Base-by-base conservation (phyloP, 2,329 filamentous ascomycete species). In the Biscogniauxia mediterranea region DNA sequence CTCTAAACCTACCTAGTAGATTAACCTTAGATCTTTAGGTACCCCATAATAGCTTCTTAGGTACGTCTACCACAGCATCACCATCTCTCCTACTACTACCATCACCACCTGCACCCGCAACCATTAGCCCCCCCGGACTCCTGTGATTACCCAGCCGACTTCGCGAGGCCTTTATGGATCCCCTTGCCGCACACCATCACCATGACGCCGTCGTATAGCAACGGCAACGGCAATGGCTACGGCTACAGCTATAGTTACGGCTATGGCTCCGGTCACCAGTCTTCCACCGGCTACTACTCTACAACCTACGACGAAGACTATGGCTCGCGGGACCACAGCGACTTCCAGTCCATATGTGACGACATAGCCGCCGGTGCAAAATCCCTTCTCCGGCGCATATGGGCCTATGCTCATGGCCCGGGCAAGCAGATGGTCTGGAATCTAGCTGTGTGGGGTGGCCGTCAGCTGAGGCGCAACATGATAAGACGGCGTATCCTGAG, bases 401-500 rank as follows among this genome's bases (percentile, higher is more conserved):
- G 75, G 71, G 68, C 69, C n/a, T 83, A 81, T 73, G 73, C 74
- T 59, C 70, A 73, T 42, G 76, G 78, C n/a, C 77, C 74, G 9
- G 79, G 79, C 55, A 72, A 75, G 52, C 75, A 72, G 23, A 70
- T 76, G 52, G 75, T 72, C 3, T 70, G 74, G 49, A 68, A 66
- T 17, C 59, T 76, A 21, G 62, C 74, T 38, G 63, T 74, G 50
- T 70, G 71, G 42, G 64, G 60, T 8, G 70, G 63, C 8, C 71
- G 72, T 21, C 76, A 76, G 61, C 55, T 79, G 61, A 74, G 73
- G 67, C 73, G 74, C 69, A 86, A 85, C 68, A 66, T 87, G 71
- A 77, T 78, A 38, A 72, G 78, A 21, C 77, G 79, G 52, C 80
- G 84, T n/a, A 67, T 88, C 26, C 68, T 88, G 55, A 87, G 81